These are phyloP conservation scores for Vigna hirtella DNA, from an alignment of 306 rosid genomes.

Conservation along the genomic window DNA sequence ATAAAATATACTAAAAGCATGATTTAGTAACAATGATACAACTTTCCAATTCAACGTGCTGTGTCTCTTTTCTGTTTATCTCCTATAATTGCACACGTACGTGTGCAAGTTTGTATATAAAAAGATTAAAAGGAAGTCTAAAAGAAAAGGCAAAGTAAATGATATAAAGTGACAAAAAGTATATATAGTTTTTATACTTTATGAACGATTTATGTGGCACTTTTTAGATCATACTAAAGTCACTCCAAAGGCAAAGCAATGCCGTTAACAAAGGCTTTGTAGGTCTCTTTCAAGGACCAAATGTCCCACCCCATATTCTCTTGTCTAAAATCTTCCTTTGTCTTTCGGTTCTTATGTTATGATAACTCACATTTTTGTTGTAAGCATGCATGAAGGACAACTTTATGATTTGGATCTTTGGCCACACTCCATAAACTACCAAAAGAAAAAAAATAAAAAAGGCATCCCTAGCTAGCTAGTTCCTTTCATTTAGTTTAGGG, in stretches of 20 bases:
- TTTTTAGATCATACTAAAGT: constrained; percentile 12
- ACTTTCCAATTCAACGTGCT: too few species aligned
- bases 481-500: not conserved
- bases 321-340: constrained; percentile 25
- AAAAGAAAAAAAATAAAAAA: not conserved
- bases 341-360: constrained; percentile 6
- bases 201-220: not conserved
- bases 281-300: constrained; percentile 35
- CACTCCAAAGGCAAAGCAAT: constrained; percentile 11
- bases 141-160: not conserved
- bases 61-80: not conserved
- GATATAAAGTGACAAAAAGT: constrained; percentile 28
- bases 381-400: constrained; percentile 40
- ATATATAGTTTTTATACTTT: not conserved
- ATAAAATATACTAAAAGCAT: too few species aligned
- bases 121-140: not conserved
- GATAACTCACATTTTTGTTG: constrained; percentile 40
- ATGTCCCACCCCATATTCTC: constrained; percentile 40
- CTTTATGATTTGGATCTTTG: constrained; percentile 39
- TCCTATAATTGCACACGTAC: not conserved
- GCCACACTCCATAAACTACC: constrained; percentile 16
- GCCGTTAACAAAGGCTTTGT: constrained; percentile 43
- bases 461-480: not conserved
- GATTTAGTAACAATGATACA: not conserved
- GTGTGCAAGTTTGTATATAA: not conserved